A percentile compares a stretch with the other conserved stretches of the same genome.
phyloP scores from a whole-genome alignment of 768 basidiomycete genomes.

The Hemileccinum rubropunctum region DNA sequence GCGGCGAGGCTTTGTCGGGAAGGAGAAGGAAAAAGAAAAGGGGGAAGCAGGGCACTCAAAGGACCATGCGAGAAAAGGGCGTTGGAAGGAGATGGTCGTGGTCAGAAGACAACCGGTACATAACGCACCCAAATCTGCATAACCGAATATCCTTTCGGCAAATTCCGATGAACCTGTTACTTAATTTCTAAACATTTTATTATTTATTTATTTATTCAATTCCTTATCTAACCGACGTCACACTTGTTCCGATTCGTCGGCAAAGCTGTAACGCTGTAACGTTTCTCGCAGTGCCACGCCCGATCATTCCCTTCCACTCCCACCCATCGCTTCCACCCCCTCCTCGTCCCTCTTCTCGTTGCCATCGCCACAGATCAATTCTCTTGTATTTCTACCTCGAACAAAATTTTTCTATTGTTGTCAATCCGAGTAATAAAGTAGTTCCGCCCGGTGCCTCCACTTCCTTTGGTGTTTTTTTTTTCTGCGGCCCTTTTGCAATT shows the following conservation, averaged over 20 bases:
- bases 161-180: constrained; percentile 16
- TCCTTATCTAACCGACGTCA: constrained; percentile 32
- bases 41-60: constrained; percentile 29
- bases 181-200: constrained; percentile 10
- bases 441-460: constrained; percentile 20
- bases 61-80: constrained; percentile 33
- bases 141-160: constrained; percentile 26
- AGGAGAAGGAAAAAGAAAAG: constrained; percentile 28
- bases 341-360: not conserved
- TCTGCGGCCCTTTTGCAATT: constrained; percentile 2
- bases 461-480: not conserved
- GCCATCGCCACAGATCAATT: constrained; percentile 7
- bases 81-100: constrained; percentile 21
- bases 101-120: constrained; percentile 33
- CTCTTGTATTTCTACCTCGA: too few species aligned
- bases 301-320: constrained; percentile 12
- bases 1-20: constrained; percentile 45
- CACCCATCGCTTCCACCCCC: too few species aligned
- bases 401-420: not conserved
- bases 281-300: constrained; percentile 16
- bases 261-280: constrained; percentile 5
- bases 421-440: not conserved
- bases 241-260: constrained; percentile 2
- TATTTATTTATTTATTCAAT: constrained; percentile 9
- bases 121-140: constrained; percentile 20